Percentiles rank a stretch among this genome's conserved stretches.
These are phyloP conservation scores for Phytophthora agathidicida DNA, from an alignment of 352 stramenopile genomes.

Conservation along the genomic window DNA sequence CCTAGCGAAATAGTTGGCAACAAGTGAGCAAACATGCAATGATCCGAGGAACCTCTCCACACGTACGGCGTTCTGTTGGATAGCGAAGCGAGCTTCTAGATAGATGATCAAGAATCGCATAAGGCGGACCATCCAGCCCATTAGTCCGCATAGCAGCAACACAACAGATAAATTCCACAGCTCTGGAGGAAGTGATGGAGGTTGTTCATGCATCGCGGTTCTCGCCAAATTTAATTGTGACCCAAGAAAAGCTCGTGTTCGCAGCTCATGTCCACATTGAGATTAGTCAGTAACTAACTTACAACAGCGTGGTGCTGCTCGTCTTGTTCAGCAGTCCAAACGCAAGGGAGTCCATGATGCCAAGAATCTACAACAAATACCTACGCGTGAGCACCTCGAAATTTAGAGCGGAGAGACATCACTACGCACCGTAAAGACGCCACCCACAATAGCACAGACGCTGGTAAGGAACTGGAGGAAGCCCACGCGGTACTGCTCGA, in stretches of 20 bases:
- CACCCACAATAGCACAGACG: constrained; percentile 92
- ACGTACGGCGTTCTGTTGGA: constrained; percentile 51
- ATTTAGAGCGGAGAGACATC: not conserved
- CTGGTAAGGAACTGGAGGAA: constrained; percentile 92
- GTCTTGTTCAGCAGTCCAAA: constrained; percentile 63
- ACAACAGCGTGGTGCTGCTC: constrained; percentile 49
- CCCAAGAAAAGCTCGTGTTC: constrained; percentile 15
- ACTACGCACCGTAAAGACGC: constrained; percentile 86
- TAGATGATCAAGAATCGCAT: constrained; percentile 40
- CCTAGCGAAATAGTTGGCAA: constrained; percentile 10
- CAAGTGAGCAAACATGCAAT: not conserved
- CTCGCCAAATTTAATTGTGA: constrained; percentile 17
- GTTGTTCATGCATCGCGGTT: constrained; percentile 10
- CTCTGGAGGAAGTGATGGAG: constrained; percentile 41
- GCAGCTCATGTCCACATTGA: constrained; percentile 20
- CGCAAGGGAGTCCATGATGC: constrained; percentile 68
- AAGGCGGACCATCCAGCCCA: constrained; percentile 53
- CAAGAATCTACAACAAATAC: constrained; percentile 57
- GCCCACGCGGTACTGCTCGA: constrained; percentile 93
- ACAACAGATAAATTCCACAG: constrained; percentile 67
- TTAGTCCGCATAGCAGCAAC: constrained; percentile 45
- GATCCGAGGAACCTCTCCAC: not conserved
- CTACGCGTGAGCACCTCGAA: not conserved
- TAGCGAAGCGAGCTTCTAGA: constrained; percentile 47
- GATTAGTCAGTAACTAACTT: constrained; percentile 28